A percentile compares a stretch with the other conserved stretches of the same genome.
phyloP scores from a whole-genome alignment of 192 early-diverging fungal genomes.

The Gonapodya sp. region DNA sequence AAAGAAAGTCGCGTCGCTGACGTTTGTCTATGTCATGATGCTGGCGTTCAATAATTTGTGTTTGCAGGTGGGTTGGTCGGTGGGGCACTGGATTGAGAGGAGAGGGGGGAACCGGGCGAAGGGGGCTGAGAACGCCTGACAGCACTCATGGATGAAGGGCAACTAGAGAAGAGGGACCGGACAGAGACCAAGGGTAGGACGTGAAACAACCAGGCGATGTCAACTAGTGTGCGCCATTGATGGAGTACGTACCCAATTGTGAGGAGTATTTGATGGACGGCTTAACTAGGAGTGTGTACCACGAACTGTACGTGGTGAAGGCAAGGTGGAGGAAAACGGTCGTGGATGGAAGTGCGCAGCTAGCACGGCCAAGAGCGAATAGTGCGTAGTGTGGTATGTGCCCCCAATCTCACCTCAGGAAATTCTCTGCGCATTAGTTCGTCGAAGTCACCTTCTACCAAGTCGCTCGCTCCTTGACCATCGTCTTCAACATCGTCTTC shows the following conservation, averaged over 20 bases:
- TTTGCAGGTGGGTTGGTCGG: slow-evolving; percentile 20
- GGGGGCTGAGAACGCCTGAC: background rate
- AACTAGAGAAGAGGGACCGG: background rate
- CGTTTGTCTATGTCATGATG: slow-evolving; percentile 57
- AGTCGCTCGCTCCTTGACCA: slow-evolving; percentile 55
- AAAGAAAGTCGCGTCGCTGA: slow-evolving; percentile 41
- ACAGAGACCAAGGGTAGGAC: background rate
- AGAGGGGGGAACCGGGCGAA: background rate
- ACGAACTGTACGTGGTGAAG: background rate
- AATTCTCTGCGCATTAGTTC: too few species aligned
- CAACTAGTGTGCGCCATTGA: background rate
- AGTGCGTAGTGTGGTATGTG: too few species aligned
- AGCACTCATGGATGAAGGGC: background rate
- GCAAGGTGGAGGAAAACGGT: background rate
- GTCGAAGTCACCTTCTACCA: slow-evolving; percentile 64
- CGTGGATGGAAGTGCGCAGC: too few species aligned
- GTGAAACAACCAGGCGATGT: too few species aligned
- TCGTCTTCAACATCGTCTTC: slow-evolving; percentile 58
- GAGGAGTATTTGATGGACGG: background rate
- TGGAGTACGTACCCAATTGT: background rate
- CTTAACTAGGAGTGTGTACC: background rate
- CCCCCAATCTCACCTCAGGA: too few species aligned
- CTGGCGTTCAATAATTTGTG: slow-evolving; percentile 57
- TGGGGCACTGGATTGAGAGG: background rate
- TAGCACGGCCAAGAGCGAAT: too few species aligned